Evolutionary conservation across 1,139 yeast genomes (phyloP).

Genomic region (Candida sp.): DNA sequence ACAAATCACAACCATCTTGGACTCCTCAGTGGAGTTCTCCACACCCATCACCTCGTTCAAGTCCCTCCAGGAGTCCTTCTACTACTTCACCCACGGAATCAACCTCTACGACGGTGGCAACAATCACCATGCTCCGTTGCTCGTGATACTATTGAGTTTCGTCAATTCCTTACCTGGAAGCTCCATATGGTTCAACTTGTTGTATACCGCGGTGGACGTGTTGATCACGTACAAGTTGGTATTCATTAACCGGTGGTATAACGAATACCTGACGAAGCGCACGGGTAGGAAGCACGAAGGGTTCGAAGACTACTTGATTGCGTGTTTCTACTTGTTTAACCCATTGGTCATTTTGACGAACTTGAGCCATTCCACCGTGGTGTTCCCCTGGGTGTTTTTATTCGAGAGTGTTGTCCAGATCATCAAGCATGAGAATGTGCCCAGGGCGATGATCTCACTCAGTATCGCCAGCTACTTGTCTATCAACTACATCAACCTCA

Average conservation of each 20-base stretch:
- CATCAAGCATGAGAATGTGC: conserved; percentile 39
- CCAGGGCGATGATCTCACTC: conserved; percentile 55
- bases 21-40: conserved; percentile 67
- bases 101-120: conserved; percentile 86
- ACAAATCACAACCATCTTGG: conserved; percentile 27
- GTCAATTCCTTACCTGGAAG: conserved; percentile 32
- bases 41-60: conserved; percentile 76
- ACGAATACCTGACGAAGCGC: conserved; percentile 28
- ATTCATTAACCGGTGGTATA: conserved; percentile 42
- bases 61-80: conserved; percentile 80
- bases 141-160: conserved; percentile 54
- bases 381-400: conserved; percentile 63
- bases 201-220: conserved; percentile 47
- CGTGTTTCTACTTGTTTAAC: conserved; percentile 73
- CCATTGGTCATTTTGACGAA: conserved; percentile 77
- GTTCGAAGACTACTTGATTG: conserved; percentile 49
- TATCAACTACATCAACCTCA: conserved; percentile 59
- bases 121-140: conserved; percentile 82
- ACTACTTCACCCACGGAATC: conserved; percentile 59
- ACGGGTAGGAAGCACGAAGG: conserved; percentile 19
- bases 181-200: conserved; percentile 26
- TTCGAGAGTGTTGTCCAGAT: conserved; percentile 54
- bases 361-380: conserved; percentile 69
- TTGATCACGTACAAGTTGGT: conserved; percentile 47
- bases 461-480: conserved; percentile 71